Conservation (phyloP, 257 asterid genomes). For the Jacaranda mimosifolia region DNA sequence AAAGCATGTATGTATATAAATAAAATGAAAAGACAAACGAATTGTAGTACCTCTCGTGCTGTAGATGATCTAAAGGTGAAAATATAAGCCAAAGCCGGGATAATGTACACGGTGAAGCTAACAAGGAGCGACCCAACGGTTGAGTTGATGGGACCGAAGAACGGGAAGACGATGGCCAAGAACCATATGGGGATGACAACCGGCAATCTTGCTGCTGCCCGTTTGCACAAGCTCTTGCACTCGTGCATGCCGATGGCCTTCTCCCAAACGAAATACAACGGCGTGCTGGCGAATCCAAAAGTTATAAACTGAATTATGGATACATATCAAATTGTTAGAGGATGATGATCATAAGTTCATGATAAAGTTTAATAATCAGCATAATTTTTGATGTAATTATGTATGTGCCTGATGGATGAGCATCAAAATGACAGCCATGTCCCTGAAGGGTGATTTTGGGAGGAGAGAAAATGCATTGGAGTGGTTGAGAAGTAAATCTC, state of each 20-base stretch:
- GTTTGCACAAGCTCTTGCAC: conserved; percentile 49
- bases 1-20: too few relatives aligned
- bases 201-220: conserved; percentile 50
- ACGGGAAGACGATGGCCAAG: conserved; percentile 47
- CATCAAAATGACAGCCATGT: conserved; percentile 60
- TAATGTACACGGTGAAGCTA: conserved; percentile 49
- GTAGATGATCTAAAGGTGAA: conserved; percentile 49
- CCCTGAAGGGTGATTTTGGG: conserved; percentile 50
- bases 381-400: too few relatives aligned
- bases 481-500: conserved; percentile 54
- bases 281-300: conserved; percentile 51
- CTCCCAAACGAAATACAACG: conserved; percentile 49
- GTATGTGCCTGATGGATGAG: conserved; percentile 57
- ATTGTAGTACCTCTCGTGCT: conserved; percentile 41
- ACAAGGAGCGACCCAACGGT: conserved; percentile 49
- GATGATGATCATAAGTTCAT: background rate
- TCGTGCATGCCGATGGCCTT: conserved; percentile 52
- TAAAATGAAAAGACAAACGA: too few relatives aligned
- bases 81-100: conserved; percentile 44
- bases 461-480: conserved; percentile 59
- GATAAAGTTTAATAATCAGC: too few relatives aligned
- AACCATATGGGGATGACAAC: conserved; percentile 53
- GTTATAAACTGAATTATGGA: conserved; percentile 44
- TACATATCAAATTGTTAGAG: too few relatives aligned
- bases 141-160: conserved; percentile 52